Evolutionary conservation across 2,329 filamentous ascomycete species (phyloP).

Genomic region (Alternaria gaisen): DNA sequence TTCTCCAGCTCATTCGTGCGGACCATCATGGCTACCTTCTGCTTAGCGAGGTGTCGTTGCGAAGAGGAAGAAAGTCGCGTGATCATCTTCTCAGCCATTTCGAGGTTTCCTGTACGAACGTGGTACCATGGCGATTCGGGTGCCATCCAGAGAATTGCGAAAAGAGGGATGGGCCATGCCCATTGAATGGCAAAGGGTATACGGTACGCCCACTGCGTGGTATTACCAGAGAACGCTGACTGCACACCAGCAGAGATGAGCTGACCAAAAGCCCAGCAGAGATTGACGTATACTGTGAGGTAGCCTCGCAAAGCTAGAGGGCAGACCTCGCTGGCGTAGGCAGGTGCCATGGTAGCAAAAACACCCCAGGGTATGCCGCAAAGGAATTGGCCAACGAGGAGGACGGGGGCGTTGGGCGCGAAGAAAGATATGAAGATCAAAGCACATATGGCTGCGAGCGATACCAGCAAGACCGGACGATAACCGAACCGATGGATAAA

Average conservation of each 20-base stretch:
- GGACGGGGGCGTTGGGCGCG: slow-evolving; percentile 24
- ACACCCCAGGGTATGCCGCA: slow-evolving; percentile 52
- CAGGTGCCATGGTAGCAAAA: slow-evolving; percentile 52
- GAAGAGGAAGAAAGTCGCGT: slow-evolving; percentile 52
- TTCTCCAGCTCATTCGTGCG: slow-evolving; percentile 83
- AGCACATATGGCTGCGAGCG: slow-evolving; percentile 22
- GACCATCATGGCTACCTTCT: slow-evolving; percentile 80
- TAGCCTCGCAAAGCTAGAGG: slow-evolving; percentile 70
- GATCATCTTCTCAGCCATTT: slow-evolving; percentile 66
- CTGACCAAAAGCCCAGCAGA: slow-evolving; percentile 60
- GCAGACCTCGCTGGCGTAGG: slow-evolving; percentile 66
- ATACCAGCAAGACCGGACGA: slow-evolving; percentile 24
- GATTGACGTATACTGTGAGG: slow-evolving; percentile 61
- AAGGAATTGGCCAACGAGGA: slow-evolving; percentile 32
- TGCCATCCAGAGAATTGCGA: slow-evolving; percentile 14
- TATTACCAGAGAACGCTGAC: slow-evolving; percentile 67
- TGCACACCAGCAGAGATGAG: slow-evolving; percentile 74
- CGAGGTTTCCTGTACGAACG: slow-evolving; percentile 67
- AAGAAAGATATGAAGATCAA: slow-evolving; percentile 36
- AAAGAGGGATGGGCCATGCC: slow-evolving; percentile 66
- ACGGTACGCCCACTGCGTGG: slow-evolving; percentile 69
- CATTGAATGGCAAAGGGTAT: slow-evolving; percentile 73
- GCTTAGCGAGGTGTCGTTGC: slow-evolving; percentile 5
- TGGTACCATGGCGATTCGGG: slow-evolving; percentile 70
- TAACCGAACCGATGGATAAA: slow-evolving; percentile 51